Conservation (phyloP, 2,329 filamentous ascomycete genomes). For the Ascochyta clinopodiicola region DNA sequence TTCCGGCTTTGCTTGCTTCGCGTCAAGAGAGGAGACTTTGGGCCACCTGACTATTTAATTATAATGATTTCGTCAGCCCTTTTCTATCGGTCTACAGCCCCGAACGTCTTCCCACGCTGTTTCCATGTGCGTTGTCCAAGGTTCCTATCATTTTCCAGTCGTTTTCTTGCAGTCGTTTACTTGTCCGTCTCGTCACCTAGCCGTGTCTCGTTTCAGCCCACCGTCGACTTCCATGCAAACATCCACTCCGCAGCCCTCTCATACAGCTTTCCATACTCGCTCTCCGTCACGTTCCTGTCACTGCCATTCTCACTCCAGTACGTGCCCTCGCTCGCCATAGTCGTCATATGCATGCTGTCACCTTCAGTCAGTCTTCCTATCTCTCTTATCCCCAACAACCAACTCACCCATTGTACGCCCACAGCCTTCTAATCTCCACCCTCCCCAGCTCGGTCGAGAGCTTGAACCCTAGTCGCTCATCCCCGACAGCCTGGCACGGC, state of each 20-base stretch:
- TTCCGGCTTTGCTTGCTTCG: conserved; percentile 29
- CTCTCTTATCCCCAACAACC: no score
- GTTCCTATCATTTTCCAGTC: no score
- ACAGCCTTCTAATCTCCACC: not conserved
- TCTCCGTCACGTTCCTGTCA: conserved; percentile 20
- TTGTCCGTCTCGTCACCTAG: not conserved
- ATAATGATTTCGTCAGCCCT: conserved; percentile 29
- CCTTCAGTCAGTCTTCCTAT: no score
- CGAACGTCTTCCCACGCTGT: not conserved
- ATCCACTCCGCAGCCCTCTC: conserved; percentile 6
- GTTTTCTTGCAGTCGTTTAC: no score
- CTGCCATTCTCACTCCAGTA: conserved; percentile 17
- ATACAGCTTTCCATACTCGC: conserved; percentile 9
- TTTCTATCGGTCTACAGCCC: conserved; percentile 5
- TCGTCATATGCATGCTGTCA: not conserved
- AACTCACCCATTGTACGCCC: not conserved
- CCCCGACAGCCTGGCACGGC: not conserved
- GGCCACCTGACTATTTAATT: conserved; percentile 43
- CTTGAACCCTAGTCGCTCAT: not conserved
- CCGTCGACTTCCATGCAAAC: conserved; percentile 5
- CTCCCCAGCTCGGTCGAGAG: not conserved
- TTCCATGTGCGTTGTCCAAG: not conserved
- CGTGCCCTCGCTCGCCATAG: conserved; percentile 1
- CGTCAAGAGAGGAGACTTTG: conserved; percentile 36
- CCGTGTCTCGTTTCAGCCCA: not conserved